Evolutionary conservation across 2,329 filamentous ascomycete genomes (phyloP).

Genomic region (Eurotiales sp.): DNA sequence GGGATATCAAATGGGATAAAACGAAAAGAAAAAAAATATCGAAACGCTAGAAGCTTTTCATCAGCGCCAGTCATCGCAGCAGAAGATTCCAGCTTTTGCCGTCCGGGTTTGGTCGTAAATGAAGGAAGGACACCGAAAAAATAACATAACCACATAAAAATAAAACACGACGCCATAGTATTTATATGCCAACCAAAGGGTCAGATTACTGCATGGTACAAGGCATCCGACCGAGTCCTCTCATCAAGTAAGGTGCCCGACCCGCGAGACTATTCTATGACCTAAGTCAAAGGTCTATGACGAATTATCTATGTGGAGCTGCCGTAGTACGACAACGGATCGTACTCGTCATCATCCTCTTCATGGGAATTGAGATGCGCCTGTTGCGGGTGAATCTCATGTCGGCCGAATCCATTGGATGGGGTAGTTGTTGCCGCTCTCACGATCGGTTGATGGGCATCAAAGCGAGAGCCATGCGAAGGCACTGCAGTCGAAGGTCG

Average conservation of each 20-base stretch:
- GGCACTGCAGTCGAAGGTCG: conserved; percentile 10
- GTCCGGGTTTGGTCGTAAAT: conserved; percentile 1
- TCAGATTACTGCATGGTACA: background rate
- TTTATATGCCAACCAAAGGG: background rate
- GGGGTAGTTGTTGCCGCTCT: conserved; percentile 13
- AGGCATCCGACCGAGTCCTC: background rate
- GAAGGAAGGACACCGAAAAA: background rate
- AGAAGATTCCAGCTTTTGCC: conserved; percentile 11
- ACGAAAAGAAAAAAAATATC: conserved; percentile 4
- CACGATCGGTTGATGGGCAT: conserved; percentile 5
- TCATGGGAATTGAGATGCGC: conserved; percentile 2
- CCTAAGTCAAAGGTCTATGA: background rate
- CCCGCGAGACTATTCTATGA: background rate
- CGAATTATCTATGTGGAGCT: conserved; percentile 1
- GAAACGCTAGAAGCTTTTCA: conserved; percentile 8
- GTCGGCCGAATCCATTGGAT: conserved; percentile 9
- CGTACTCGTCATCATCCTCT: conserved; percentile 15
- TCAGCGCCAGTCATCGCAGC: conserved; percentile 9
- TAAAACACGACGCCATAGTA: background rate
- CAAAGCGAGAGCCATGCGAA: background rate
- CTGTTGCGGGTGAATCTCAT: background rate
- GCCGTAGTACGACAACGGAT: conserved; percentile 15
- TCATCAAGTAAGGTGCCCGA: conserved; percentile 7
- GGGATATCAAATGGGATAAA: background rate
- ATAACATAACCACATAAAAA: background rate